Percentiles rank a stretch among this genome's conserved stretches.
These are phyloP conservation scores for Sugiyamaella qingdaonensis DNA, from an alignment of 805 yeast species.

Conservation along the genomic window DNA sequence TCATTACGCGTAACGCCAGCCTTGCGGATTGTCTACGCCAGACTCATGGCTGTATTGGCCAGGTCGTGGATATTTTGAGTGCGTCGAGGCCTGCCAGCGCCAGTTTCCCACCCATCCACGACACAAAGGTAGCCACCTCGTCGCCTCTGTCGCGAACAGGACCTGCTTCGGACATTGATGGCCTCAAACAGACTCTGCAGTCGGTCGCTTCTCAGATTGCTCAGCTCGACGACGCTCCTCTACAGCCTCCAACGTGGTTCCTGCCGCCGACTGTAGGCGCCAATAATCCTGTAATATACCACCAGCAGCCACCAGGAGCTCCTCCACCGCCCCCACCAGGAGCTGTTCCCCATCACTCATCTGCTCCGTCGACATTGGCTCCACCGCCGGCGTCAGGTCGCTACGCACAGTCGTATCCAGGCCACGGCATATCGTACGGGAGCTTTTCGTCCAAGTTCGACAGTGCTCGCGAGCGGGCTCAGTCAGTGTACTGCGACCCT, in stretches of 20 bases:
- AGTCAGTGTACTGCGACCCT: constrained; percentile 23
- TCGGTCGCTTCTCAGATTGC: not conserved
- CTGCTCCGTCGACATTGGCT: not conserved
- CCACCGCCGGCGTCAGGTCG: constrained; percentile 6
- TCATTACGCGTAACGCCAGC: constrained; percentile 8
- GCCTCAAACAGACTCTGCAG: constrained; percentile 1
- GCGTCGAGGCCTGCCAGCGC: not conserved
- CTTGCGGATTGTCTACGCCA: constrained; percentile 15
- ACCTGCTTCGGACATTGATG: constrained; percentile 1
- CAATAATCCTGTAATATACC: not conserved
- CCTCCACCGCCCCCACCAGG: constrained; percentile 6
- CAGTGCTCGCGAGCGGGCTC: constrained; percentile 18
- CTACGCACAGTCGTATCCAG: constrained; percentile 1
- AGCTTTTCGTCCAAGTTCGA: not conserved
- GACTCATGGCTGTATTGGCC: constrained; percentile 15
- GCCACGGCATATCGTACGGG: not conserved
- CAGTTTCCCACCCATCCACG: not conserved
- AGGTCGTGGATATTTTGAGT: constrained; percentile 12
- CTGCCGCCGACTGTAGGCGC: not conserved
- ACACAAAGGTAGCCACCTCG: not conserved
- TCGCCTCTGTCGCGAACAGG: constrained; percentile 1
- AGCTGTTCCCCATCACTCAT: constrained; percentile 1
- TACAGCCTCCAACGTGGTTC: constrained; percentile 3
- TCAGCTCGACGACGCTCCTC: constrained; percentile 7
- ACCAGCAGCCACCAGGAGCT: not conserved